Evolutionary conservation across 2,329 filamentous ascomycete species (phyloP), one percentile per base, ranked within the genome.

Genomic region (Talaromyces sp.): DNA sequence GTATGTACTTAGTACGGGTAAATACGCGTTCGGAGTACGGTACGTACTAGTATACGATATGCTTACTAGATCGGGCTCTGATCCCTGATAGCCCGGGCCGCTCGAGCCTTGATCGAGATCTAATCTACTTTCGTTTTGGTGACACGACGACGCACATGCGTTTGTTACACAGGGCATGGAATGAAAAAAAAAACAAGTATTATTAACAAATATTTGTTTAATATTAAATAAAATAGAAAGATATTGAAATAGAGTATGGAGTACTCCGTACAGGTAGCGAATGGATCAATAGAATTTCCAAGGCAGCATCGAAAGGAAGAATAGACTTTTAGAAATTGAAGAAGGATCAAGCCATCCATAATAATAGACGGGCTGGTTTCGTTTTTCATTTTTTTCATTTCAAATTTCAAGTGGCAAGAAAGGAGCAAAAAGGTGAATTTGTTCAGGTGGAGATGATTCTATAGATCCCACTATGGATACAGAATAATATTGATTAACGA

Each of bases 91-190:
- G 50, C 50, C 56, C 47, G 47, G 28, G 51, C 56, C 51, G 56
- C 53, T 55, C 50, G 36, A 53, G 44, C 40, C 59, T 57, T 36
- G 54, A 62, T 62, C 61, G 52, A 59, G 61, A 62, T 62, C 57
- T 62, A 53, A 56, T 59, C 57, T 62, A 23, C 50, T 56, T 31
- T 42, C 28, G 14, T 40, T 51, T 51, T 51, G 47, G 16, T n/a
- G 36, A 47, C 42, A 47, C 42, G 40, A 47, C 9, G 4, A 6
- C 36, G 36, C 12, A 14, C 36, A 42, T 42, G 36, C 12, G 36
- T 16, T n/a, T 42, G 36, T 42, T 42, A 42, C 36, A 42, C 36
- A n/a, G n/a, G 5, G 23, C 23, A 23, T 2, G 23, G 23, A 23
- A 23, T 23, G 23, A 23, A 23, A 23, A 23, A 23, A 23, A 23